Conservation (phyloP, 2,329 filamentous ascomycete species). For the Simplicillium sp. region DNA sequence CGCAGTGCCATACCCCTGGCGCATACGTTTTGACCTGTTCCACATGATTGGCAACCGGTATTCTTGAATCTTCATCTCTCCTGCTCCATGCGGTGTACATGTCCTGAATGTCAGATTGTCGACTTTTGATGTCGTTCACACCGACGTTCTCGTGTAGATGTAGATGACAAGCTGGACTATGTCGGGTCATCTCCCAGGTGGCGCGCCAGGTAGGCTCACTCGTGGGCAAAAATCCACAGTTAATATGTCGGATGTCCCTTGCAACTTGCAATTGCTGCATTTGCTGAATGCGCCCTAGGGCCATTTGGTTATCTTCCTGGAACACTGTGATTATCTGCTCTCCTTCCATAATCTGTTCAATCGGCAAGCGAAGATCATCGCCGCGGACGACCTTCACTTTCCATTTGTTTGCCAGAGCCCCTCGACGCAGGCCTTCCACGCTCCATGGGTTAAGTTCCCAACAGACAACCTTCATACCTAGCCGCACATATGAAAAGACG, state of each 20-base stretch:
- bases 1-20: constrained; percentile 60
- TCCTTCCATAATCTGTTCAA: constrained; percentile 28
- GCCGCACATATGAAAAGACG: constrained; percentile 68
- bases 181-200: constrained; percentile 34
- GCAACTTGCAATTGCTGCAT: constrained; percentile 23
- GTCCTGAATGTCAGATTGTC: constrained; percentile 35
- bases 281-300: constrained; percentile 29
- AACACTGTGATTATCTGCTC: constrained; percentile 56
- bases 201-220: constrained; percentile 44
- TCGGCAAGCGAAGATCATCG: constrained; percentile 25
- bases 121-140: constrained; percentile 38
- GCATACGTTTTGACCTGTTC: constrained; percentile 63
- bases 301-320: constrained; percentile 55
- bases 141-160: constrained; percentile 61
- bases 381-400: constrained; percentile 41
- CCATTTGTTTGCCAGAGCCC: constrained; percentile 63
- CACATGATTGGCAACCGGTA: constrained; percentile 40
- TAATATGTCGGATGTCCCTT: constrained; percentile 44
- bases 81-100: constrained; percentile 30
- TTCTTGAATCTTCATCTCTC: constrained; percentile 8
- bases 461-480: constrained; percentile 66
- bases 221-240: constrained; percentile 52
- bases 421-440: constrained; percentile 71
- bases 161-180: constrained; percentile 37
- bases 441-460: constrained; percentile 91